Evolutionary conservation across 768 basidiomycete genomes (phyloP), one percentile per base, ranked within the genome.

Genomic region (Antrodiella citrinella): DNA sequence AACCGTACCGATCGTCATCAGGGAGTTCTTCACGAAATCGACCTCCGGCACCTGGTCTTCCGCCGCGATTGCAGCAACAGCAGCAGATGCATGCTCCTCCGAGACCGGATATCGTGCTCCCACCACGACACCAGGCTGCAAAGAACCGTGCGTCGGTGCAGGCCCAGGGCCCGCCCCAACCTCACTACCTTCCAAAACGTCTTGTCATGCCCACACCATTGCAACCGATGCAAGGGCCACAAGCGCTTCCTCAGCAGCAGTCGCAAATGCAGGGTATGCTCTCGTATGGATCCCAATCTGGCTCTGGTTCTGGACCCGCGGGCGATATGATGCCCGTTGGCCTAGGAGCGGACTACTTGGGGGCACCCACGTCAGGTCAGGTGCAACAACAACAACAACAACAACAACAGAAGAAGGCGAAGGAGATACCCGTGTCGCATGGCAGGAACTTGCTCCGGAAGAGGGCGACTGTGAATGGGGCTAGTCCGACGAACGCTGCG

Each of bases 151-250:
- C 21, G n/a, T 41, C 42, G 25, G n/a, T n/a, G n/a, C 45, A 46
- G 30, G 35, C 56, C 18, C 45, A 51, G 21, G 7, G 24, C 22
- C 45, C 48, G 26, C 59, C 61, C 18, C 47, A 51, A 12, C 63
- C 65, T 20, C 55, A 57, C 3, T 67, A 81, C 62, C 58, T 81
- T 40, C 86, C 86, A 3, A 83, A 77, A 61, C 76, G 70, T 44
- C 77, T 88, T 22, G 78, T 87, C 40, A 88, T 88, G 86, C 86
- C 86, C 43, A 65, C 81, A 2, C 86, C 81, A 13, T 71, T 88
- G 35, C 78, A 80, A 59, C n/a, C n/a, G n/a, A n/a, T n/a, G n/a
- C 78, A 80, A 59, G 65, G 54, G 22, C 45, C 26, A 49, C 57
- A 51, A 26, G 48, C 46, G 10, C 53, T 26, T 11, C 48, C 35